Evolutionary conservation across 2,329 filamentous ascomycete genomes (phyloP).

Genomic region (Talaromyces sp.): DNA sequence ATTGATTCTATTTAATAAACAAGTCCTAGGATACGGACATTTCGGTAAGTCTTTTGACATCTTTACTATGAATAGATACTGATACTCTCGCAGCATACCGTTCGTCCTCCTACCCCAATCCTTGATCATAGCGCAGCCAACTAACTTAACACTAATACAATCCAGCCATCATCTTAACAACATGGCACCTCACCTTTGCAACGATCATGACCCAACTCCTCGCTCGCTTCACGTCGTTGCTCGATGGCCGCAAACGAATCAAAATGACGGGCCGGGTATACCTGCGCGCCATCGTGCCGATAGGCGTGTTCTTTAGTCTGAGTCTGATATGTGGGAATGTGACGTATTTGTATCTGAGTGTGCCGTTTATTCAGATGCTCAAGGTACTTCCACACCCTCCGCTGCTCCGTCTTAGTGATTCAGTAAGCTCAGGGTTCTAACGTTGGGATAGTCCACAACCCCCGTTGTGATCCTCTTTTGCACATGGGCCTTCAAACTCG

Average conservation of each 20-base stretch:
- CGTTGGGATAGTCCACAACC: slow-evolving; percentile 69
- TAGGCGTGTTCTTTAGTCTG: slow-evolving; percentile 92
- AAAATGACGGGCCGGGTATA: slow-evolving; percentile 97
- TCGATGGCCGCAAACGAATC: slow-evolving; percentile 91
- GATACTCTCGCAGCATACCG: slow-evolving; percentile 10
- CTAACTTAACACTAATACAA: not conserved
- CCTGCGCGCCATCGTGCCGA: slow-evolving; percentile 86
- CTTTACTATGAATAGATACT: not conserved
- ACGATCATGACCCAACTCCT: slow-evolving; percentile 92
- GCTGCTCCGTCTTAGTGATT: too few relatives aligned
- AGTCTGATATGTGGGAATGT: slow-evolving; percentile 95
- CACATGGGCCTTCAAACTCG: slow-evolving; percentile 81
- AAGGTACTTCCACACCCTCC: slow-evolving; percentile 57
- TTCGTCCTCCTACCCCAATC: not conserved
- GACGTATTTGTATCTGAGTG: slow-evolving; percentile 90
- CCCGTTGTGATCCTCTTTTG: slow-evolving; percentile 88
- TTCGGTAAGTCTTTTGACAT: slow-evolving; percentile 61
- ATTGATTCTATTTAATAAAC: slow-evolving; percentile 99
- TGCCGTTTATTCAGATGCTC: slow-evolving; percentile 98
- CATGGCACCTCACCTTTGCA: slow-evolving; percentile 91
- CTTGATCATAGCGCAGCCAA: not conserved
- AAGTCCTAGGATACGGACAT: slow-evolving; percentile 79
- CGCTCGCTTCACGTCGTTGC: slow-evolving; percentile 79
- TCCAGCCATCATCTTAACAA: slow-evolving; percentile 67
- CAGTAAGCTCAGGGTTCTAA: slow-evolving; percentile 12